Conservation (phyloP, 2,329 filamentous ascomycete genomes). For the Cordyceps farinosa region DNA sequence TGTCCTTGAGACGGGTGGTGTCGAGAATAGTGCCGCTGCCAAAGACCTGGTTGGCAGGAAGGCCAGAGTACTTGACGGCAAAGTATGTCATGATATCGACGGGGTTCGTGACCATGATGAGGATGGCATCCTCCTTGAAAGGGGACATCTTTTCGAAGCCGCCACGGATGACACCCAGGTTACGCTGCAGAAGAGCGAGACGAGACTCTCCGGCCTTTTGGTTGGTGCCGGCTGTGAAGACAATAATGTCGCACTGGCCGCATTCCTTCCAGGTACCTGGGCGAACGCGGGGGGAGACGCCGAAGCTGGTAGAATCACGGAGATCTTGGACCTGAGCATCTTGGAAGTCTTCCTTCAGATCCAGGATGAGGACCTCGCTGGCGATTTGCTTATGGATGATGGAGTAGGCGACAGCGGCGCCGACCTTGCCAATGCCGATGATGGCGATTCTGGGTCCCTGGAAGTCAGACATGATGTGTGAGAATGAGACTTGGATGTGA, state of each 20-base stretch:
- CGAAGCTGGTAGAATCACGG: constrained; percentile 44
- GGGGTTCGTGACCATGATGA: constrained; percentile 52
- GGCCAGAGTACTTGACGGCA: constrained; percentile 42
- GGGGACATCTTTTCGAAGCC: constrained; percentile 47
- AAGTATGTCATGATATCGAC: constrained; percentile 53
- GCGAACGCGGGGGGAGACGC: constrained; percentile 40
- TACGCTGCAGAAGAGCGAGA: constrained; percentile 30
- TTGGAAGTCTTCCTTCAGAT: constrained; percentile 43
- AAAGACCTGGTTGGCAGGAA: constrained; percentile 47
- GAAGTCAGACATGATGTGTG: constrained; percentile 18
- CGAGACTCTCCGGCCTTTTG: constrained; percentile 26
- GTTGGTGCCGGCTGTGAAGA: constrained; percentile 53
- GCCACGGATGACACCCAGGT: constrained; percentile 45
- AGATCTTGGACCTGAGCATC: constrained; percentile 51
- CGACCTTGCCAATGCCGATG: constrained; percentile 49
- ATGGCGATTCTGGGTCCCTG: constrained; percentile 38
- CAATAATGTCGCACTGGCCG: constrained; percentile 50
- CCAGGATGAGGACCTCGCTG: constrained; percentile 50
- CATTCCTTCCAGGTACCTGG: constrained; percentile 45
- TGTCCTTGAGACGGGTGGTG: constrained; percentile 45
- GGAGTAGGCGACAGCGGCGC: constrained; percentile 47
- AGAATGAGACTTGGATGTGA: neutral
- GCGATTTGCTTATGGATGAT: constrained; percentile 49
- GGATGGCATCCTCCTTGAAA: constrained; percentile 43
- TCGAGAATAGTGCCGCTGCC: constrained; percentile 53